A percentile compares a stretch with the other conserved stretches of the same genome.
phyloP scores from a whole-genome alignment of 2,329 filamentous ascomycete species.

The Penicillium brasilianum region DNA sequence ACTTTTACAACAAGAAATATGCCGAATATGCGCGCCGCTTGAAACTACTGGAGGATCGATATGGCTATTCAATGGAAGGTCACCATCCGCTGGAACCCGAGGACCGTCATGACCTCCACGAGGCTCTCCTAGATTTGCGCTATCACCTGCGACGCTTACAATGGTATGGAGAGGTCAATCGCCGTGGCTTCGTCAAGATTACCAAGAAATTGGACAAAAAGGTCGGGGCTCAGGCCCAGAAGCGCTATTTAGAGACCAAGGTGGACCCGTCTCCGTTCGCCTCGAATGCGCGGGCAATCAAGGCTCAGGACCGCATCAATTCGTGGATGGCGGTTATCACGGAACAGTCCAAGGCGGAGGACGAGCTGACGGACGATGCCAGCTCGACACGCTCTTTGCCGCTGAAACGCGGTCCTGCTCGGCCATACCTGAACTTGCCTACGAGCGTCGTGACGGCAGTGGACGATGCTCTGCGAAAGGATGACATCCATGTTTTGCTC shows the following conservation, averaged over 20 bases:
- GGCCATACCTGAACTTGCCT: conserved; percentile 75
- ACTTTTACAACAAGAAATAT: conserved; percentile 96
- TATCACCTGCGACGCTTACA: conserved; percentile 87
- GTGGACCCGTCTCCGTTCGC: conserved; percentile 89
- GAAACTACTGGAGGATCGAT: conserved; percentile 84
- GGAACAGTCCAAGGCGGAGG: conserved; percentile 60
- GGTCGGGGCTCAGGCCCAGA: conserved; percentile 76
- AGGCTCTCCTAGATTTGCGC: conserved; percentile 84
- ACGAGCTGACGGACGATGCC: conserved; percentile 75
- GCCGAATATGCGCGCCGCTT: conserved; percentile 81
- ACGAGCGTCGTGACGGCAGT: conserved; percentile 54
- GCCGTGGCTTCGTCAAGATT: conserved; percentile 94
- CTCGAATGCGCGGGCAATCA: conserved; percentile 66
- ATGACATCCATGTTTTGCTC: conserved; percentile 47
- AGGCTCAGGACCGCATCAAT: conserved; percentile 74
- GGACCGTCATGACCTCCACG: conserved; percentile 89
- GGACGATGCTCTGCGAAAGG: conserved; percentile 48
- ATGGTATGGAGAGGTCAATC: conserved; percentile 98
- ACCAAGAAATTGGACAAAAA: conserved; percentile 99
- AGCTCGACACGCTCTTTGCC: conserved; percentile 74
- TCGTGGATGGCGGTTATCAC: conserved; percentile 81
- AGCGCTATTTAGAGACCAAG: conserved; percentile 85
- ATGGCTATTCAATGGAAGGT: conserved; percentile 73
- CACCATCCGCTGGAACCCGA: conserved; percentile 79
- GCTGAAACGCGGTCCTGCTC: conserved; percentile 75